Evolutionary conservation across 345 rosid species (phyloP).

Genomic region (Barbarea vulgaris): DNA sequence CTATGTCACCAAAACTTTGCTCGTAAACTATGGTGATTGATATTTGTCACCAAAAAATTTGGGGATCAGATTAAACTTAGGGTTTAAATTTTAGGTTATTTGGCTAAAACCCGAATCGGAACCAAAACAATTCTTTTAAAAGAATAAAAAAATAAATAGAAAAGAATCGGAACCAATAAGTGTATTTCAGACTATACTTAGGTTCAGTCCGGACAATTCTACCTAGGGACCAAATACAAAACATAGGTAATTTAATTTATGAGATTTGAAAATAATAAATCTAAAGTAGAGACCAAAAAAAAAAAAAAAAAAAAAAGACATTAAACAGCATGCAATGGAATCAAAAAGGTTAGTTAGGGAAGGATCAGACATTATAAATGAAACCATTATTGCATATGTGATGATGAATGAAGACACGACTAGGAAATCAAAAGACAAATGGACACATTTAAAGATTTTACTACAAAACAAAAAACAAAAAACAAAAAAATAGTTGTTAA

Average conservation of each 20-base stretch:
- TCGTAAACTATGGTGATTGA: neutral
- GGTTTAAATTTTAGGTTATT: too few species aligned
- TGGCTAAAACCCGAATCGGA: too few species aligned
- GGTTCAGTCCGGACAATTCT: neutral
- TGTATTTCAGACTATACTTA: neutral
- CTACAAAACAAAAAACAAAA: neutral
- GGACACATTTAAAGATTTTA: slow-evolving; percentile 16
- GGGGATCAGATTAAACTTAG: too few species aligned
- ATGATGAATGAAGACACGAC: slow-evolving; percentile 14
- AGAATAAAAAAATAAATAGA: too few species aligned
- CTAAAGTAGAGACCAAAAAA: neutral
- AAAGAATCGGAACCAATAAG: neutral
- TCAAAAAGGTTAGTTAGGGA: slow-evolving; percentile 20
- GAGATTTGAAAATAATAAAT: slow-evolving; percentile 23
- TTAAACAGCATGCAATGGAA: slow-evolving; percentile 27
- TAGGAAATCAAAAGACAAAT: neutral
- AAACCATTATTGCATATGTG: slow-evolving; percentile 25
- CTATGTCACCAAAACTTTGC: neutral
- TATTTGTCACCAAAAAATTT: too few species aligned
- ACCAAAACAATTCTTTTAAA: too few species aligned
- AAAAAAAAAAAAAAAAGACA: neutral
- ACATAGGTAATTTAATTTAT: neutral
- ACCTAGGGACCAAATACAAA: neutral
- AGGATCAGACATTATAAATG: slow-evolving; percentile 28
- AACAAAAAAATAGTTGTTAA: neutral